Conservation (phyloP, 768 basidiomycete genomes). For the Rhodotorula diobovata region DNA sequence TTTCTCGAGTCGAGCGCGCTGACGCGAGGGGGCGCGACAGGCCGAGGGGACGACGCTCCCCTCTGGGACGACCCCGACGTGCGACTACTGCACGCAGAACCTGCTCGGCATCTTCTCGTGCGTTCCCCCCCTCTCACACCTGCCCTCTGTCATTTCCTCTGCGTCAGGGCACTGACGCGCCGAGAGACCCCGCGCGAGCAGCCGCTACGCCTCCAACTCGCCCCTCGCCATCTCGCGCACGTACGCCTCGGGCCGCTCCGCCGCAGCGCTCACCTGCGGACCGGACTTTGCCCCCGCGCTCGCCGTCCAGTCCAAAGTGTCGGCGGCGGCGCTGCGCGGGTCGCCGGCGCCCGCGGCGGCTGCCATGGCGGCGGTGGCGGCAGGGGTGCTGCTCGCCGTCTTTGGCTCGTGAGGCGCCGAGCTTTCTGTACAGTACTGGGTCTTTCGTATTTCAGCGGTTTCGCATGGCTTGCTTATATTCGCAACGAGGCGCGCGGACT, state of each 20-base stretch:
- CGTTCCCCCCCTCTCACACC: background rate
- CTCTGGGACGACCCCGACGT: slow-evolving; percentile 27
- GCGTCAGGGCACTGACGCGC: no score
- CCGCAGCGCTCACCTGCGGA: slow-evolving; percentile 30
- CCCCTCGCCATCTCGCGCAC: slow-evolving; percentile 37
- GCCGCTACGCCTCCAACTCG: slow-evolving; percentile 37
- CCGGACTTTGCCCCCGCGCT: slow-evolving; percentile 38
- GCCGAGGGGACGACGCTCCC: slow-evolving; percentile 37
- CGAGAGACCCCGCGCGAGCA: background rate
- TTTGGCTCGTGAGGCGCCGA: no score
- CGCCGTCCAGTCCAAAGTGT: background rate
- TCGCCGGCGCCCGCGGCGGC: no score
- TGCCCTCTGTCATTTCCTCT: no score
- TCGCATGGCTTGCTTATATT: no score
- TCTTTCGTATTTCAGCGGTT: no score
- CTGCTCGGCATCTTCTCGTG: slow-evolving; percentile 33
- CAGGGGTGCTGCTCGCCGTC: no score
- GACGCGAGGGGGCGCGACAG: no score
- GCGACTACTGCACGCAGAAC: slow-evolving; percentile 30
- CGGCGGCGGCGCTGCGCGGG: no score
- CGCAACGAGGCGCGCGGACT: no score
- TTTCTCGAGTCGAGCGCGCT: background rate
- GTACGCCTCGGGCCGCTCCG: slow-evolving; percentile 29
- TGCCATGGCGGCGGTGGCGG: background rate
- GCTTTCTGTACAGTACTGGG: no score